Base-by-base conservation (phyloP, 192 early-diverging fungal genomes). In the Coemansia sp. region DNA sequence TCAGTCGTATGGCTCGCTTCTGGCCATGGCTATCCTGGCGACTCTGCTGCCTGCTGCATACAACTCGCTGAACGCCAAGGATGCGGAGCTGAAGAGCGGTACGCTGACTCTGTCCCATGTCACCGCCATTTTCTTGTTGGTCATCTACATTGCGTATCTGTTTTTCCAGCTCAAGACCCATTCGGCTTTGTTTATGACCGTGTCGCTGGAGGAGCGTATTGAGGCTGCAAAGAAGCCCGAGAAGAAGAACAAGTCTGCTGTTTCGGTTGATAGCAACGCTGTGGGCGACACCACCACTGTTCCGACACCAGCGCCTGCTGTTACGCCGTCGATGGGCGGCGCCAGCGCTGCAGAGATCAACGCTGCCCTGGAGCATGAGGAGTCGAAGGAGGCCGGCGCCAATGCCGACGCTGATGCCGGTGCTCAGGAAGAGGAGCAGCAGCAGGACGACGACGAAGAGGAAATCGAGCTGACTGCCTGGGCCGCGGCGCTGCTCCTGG, bases 131-230 rank as follows among this genome's bases (percentile, higher is more conserved):
- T 86, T 92, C 18, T 71, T 94, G 45, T 75, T 93, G 28, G 51
- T 91, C 36, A 85, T 90, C 53, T 93, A 94, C 60, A 72, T 87
- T 6, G 79, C 85, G 56, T 90, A 87, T 58, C 62, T 92, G 33
- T 78, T 85, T 48, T 91, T 92, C 77, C 89, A 91, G 87, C 87
- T 96, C 57, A 87, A 88, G 68, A 95, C 96, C 9, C 94, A 98
- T 67, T 76, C 85, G 15, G 79, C 87, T 60, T 70, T 89, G 61
- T 89, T 91, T 39, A 69, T 65, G 33, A 74, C 76, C 3, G 76
- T 84, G 12, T 58, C 73, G 0, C 33, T 71, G 32, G 60, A 74
- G n/a, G 76, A 75, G 61, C 70, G 74, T 28, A 64, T 61, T 12
- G 67, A 66, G 41, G 76, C 77, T 20, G 76, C 76, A 5, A 65